A percentile compares a stretch with the other conserved stretches of the same genome.
Evolutionary conservation across 768 basidiomycete species (phyloP).

Genomic region (Dictyophora rubrovolvata): DNA sequence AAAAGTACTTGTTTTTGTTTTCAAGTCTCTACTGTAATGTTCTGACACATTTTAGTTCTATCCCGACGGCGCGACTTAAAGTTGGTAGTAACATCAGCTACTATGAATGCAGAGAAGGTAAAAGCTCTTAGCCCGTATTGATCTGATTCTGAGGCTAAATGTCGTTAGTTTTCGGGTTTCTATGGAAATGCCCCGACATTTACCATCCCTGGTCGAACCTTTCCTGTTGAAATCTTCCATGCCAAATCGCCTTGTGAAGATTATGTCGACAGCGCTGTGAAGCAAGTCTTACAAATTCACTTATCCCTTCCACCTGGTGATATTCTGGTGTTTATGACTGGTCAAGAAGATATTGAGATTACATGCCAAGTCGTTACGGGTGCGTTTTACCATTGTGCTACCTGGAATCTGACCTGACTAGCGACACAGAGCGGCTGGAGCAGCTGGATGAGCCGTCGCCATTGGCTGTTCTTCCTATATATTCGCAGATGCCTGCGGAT

Average conservation of each 20-base stretch:
- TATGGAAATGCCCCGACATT: conserved; percentile 93
- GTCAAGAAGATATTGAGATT: conserved; percentile 97
- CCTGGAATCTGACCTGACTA: not conserved
- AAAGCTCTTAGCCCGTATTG: not conserved
- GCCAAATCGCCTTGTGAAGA: conserved; percentile 98
- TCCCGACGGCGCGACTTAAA: conserved; percentile 88
- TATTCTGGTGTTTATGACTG: conserved; percentile 98
- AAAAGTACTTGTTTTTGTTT: conserved; percentile 57
- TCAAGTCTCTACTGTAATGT: not conserved
- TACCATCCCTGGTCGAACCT: conserved; percentile 90
- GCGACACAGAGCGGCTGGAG: conserved; percentile 63
- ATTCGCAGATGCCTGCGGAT: conserved; percentile 99
- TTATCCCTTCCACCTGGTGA: conserved; percentile 88
- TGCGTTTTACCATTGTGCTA: conserved; percentile 24
- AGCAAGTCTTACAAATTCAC: conserved; percentile 96
- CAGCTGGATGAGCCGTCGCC: conserved; percentile 88
- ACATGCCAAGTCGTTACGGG: conserved; percentile 92
- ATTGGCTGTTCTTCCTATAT: conserved; percentile 90
- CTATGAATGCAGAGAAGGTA: conserved; percentile 99
- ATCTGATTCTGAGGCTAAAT: not conserved
- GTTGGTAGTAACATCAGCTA: conserved; percentile 96
- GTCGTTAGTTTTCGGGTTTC: conserved; percentile 81
- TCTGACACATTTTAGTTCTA: conserved; percentile 39
- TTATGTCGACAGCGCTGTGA: conserved; percentile 96
- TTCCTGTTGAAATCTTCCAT: conserved; percentile 95